Evolutionary conservation across 768 basidiomycete genomes (phyloP).

Genomic region (Grammothele lineata): DNA sequence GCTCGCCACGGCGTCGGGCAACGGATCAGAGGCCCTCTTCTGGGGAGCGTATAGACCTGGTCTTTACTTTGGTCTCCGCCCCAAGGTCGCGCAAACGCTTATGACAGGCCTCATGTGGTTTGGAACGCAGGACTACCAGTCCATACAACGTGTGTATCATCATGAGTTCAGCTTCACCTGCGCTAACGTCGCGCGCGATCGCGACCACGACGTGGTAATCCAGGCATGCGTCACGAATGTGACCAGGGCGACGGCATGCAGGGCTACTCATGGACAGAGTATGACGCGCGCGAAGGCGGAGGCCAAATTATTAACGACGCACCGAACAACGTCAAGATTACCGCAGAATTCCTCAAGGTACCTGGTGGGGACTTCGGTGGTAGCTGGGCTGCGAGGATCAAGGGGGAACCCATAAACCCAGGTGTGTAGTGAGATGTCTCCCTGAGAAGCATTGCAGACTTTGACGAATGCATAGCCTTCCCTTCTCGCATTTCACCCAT

Average conservation of each 20-base stretch:
- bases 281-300: conserved; percentile 82
- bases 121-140: conserved; percentile 80
- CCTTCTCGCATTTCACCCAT: conserved; percentile 71
- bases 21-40: conserved; percentile 51
- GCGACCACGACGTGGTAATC: no score
- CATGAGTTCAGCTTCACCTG: no score
- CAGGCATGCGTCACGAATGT: conserved; percentile 81
- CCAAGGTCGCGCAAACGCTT: conserved; percentile 81
- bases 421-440: conserved; percentile 39
- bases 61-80: conserved; percentile 91
- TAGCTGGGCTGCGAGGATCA: conserved; percentile 84
- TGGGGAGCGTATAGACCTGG: conserved; percentile 91
- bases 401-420: conserved; percentile 69
- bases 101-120: conserved; percentile 95
- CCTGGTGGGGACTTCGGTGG: conserved; percentile 79
- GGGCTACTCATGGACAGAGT: conserved; percentile 83
- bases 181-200: no score
- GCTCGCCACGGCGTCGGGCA: conserved; percentile 32
- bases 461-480: conserved; percentile 24
- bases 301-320: conserved; percentile 81
- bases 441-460: neutral
- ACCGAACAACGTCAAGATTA: conserved; percentile 79
- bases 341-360: conserved; percentile 84
- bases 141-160: conserved; percentile 45
- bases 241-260: conserved; percentile 82